A percentile compares a stretch with the other conserved stretches of the same genome.
These are phyloP conservation scores for Saccharomyces mikatae DNA, from an alignment of 805 yeast genomes.

Conservation along the genomic window DNA sequence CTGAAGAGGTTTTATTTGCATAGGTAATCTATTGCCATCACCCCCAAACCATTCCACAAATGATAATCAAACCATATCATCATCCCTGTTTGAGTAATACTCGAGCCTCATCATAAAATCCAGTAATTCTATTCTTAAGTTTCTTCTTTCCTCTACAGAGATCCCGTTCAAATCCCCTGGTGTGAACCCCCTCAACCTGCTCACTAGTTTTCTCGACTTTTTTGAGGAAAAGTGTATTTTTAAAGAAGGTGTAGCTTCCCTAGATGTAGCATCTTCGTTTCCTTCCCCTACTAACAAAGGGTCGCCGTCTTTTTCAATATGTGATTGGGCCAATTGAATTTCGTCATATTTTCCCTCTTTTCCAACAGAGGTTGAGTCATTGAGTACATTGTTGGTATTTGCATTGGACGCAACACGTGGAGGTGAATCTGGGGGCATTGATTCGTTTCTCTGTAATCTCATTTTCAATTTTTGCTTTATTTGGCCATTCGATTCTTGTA, in stretches of 20 bases:
- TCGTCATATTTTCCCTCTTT: background rate
- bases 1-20: background rate
- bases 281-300: background rate
- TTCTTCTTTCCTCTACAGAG: conserved; percentile 17
- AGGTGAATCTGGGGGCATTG: background rate
- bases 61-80: background rate
- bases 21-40: background rate
- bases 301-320: background rate
- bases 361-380: background rate
- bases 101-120: conserved; percentile 23
- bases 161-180: conserved; percentile 10
- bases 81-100: conserved; percentile 4
- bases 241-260: conserved; percentile 10
- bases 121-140: conserved; percentile 17
- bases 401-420: background rate
- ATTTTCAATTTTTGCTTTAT: background rate
- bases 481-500: background rate
- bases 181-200: conserved; percentile 12
- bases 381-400: background rate
- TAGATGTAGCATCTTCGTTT: conserved; percentile 2
- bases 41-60: background rate
- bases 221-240: conserved; percentile 14
- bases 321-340: background rate
- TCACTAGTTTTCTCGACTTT: conserved; percentile 16
- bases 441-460: background rate